These are phyloP conservation scores for Pugionium dolabratum DNA, from an alignment of 345 rosid species.

Conservation along the genomic window DNA sequence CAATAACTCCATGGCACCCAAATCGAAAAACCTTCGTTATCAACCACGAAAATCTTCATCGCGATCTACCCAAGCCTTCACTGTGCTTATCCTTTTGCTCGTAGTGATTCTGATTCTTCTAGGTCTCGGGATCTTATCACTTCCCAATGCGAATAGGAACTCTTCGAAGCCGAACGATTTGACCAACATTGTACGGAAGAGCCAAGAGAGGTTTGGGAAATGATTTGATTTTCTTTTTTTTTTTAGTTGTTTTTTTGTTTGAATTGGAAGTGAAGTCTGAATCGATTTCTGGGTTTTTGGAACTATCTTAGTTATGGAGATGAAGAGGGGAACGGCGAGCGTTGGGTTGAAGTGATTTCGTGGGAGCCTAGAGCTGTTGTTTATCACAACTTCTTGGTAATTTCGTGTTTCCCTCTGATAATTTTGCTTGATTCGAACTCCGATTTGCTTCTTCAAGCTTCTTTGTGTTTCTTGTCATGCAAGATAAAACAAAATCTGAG, in stretches of 20 bases:
- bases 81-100: constrained; percentile 54
- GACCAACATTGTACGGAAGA: constrained; percentile 60
- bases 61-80: constrained; percentile 54
- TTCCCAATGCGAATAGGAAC: constrained; percentile 56
- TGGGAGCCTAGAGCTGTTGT: constrained; percentile 97
- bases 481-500: background rate
- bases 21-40: constrained; percentile 39
- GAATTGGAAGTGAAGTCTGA: constrained; percentile 6
- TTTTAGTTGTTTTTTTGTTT: background rate
- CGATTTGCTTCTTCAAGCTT: background rate
- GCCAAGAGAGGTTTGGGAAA: constrained; percentile 42
- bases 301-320: constrained; percentile 38
- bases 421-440: background rate
- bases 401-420: background rate
- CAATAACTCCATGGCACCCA: constrained; percentile 29
- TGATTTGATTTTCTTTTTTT: background rate
- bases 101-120: constrained; percentile 74
- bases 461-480: constrained; percentile 20
- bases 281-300: background rate
- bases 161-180: constrained; percentile 66
- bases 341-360: constrained; percentile 86
- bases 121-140: constrained; percentile 67
- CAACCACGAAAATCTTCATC: constrained; percentile 44
- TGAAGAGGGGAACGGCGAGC: constrained; percentile 55
- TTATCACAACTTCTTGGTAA: constrained; percentile 90